Evolutionary conservation across 768 basidiomycete species (phyloP).

Genomic region (Tricholoma flavovirens): DNA sequence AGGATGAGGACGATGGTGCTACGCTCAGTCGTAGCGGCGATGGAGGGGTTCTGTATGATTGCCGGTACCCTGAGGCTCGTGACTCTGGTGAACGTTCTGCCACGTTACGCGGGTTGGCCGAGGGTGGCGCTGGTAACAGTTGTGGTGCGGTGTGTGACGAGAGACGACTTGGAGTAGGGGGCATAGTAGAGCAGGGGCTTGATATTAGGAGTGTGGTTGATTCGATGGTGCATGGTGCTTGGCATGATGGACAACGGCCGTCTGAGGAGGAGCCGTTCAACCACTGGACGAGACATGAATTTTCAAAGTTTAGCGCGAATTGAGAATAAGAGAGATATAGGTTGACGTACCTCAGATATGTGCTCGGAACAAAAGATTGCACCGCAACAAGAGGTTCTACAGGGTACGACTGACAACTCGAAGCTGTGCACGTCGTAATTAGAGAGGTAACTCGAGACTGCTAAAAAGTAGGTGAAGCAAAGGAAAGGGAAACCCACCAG

Average conservation of each 20-base stretch:
- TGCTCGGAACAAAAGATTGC: neutral
- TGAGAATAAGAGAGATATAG: neutral
- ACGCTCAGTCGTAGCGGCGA: neutral
- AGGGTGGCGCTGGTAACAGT: neutral
- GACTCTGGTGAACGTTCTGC: neutral
- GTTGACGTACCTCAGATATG: conserved; percentile 1
- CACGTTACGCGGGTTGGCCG: neutral
- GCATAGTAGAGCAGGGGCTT: neutral
- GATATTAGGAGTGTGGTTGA: neutral
- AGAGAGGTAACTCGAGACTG: neutral
- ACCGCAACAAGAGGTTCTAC: neutral
- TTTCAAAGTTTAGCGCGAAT: neutral
- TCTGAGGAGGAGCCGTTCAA: conserved; percentile 14
- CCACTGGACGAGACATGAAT: conserved; percentile 5
- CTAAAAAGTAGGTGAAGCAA: no score
- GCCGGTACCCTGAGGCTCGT: neutral
- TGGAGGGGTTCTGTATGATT: neutral
- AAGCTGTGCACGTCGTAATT: neutral
- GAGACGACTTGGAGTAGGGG: neutral
- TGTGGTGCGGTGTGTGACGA: neutral
- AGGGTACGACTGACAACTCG: neutral
- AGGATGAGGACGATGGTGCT: neutral
- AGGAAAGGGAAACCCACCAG: conserved; percentile 8
- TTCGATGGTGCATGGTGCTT: conserved; percentile 11
- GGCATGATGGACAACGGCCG: conserved; percentile 17